Conservation (phyloP, 331 rosid genomes). For the Stylosanthes scabra region DNA sequence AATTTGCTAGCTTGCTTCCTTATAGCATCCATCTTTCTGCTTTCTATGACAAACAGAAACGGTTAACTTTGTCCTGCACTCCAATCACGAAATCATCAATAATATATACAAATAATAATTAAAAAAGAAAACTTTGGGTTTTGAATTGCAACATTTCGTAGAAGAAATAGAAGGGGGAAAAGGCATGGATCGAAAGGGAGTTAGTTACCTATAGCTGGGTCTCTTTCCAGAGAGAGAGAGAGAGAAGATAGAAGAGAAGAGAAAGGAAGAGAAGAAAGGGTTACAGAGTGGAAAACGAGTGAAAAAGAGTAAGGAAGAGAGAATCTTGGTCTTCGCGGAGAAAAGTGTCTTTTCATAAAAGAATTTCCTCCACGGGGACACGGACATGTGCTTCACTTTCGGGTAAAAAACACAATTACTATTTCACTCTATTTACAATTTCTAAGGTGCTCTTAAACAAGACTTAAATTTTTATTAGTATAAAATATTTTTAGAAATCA, state of each 20-base stretch:
- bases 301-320: constrained; percentile 27
- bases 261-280: not conserved
- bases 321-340: not conserved
- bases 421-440: too few relatives aligned
- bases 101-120: too few relatives aligned
- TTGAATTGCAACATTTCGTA: constrained; percentile 5
- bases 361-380: constrained; percentile 2
- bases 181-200: constrained; percentile 9
- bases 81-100: constrained; percentile 22
- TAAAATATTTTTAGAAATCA: too few relatives aligned
- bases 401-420: not conserved
- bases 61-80: constrained; percentile 30
- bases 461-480: too few relatives aligned
- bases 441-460: too few relatives aligned
- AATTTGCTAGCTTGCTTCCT: constrained; percentile 91
- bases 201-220: constrained; percentile 17
- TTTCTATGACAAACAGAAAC: not conserved
- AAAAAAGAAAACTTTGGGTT: not conserved
- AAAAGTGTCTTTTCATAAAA: constrained; percentile 25
- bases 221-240: constrained; percentile 16
- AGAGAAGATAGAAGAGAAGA: not conserved
- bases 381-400: constrained; percentile 43
- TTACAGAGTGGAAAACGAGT: constrained; percentile 8
- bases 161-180: not conserved
- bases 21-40: constrained; percentile 71